Evolutionary conservation across 2,329 filamentous ascomycete species (phyloP), one percentile per base, ranked within the genome.

Genomic region (Daldinia eschscholtzii): DNA sequence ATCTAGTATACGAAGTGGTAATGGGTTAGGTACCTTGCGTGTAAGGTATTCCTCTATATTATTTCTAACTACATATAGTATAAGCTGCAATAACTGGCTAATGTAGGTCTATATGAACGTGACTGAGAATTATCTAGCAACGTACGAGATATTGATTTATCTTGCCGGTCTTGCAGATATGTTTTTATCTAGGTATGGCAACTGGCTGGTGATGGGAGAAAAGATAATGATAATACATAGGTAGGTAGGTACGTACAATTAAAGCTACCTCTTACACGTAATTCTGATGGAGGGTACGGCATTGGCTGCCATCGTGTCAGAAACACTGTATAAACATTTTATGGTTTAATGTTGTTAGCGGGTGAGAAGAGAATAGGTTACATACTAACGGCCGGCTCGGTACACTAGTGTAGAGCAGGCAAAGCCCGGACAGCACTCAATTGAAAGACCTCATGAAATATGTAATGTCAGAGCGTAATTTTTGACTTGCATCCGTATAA

Each of bases 281-380:
- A 23, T 23, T 23, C 20, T 50, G 20, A 59, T 30, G 55, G 50
- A 48, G 44, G 41, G 57, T 59, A 61, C 59, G 39, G 61, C 9
- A 37, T 42, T 48, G 37, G 13, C 26, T 12, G 50, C 52, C 13
- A 39, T 60, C 62, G 61, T 56, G 56, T 63, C 61, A 50, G 65
- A 62, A 65, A 60, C 62, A 65, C 50, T 57, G 57, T 52, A 52
- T 37, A 52, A 26, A 18, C 46, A 20, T 42, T 39, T 3, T 15
- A 37, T 10, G 35, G 20, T 23, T 30, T 30, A 10, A 35, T 9
- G 33, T 35, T 30, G 26, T 13, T 52, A 52, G 26, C 26, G 6
- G 15, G 26, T 30, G 6, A 26, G 28, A 52, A 52, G 13, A 52
- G 26, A 52, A 33, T 6, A 33, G 33, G 28, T n/a, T 33, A 15